Evolutionary conservation across 371 early-diverging fungal species (phyloP).

Genomic region (Lichtheimia ramosa): DNA sequence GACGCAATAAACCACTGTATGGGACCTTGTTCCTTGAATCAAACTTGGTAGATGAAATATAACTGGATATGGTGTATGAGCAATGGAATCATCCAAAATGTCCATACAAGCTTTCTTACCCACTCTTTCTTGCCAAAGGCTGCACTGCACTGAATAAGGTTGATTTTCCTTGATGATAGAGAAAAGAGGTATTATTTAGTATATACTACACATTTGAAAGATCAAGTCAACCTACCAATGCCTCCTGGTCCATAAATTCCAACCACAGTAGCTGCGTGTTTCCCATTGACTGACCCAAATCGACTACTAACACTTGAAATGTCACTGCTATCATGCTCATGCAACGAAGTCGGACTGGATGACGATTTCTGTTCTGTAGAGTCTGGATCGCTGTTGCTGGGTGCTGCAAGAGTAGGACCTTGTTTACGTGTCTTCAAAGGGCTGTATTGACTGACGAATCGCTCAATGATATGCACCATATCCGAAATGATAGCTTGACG

Average conservation of each 20-base stretch:
- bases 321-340: too few species aligned
- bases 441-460: conserved; percentile 23
- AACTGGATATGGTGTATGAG: conserved; percentile 12
- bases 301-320: too few species aligned
- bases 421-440: too few species aligned
- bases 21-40: conserved; percentile 41
- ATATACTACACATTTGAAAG: not conserved
- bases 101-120: conserved; percentile 17
- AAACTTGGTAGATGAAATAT: conserved; percentile 39
- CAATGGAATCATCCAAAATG: not conserved
- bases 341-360: too few species aligned
- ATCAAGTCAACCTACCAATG: conserved; percentile 13
- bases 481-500: conserved; percentile 33
- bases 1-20: conserved; percentile 35
- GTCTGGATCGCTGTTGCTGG: too few species aligned
- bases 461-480: conserved; percentile 34
- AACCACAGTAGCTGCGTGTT: conserved; percentile 19
- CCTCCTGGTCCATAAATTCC: conserved; percentile 43
- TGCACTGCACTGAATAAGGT: conserved; percentile 38
- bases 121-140: conserved; percentile 37
- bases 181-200: too few species aligned
- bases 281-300: too few species aligned
- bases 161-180: conserved; percentile 33
- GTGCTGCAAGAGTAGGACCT: too few species aligned
- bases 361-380: too few species aligned